Base-by-base conservation (phyloP, 805 yeast genomes). In the Metahyphopichia silvanorum region DNA sequence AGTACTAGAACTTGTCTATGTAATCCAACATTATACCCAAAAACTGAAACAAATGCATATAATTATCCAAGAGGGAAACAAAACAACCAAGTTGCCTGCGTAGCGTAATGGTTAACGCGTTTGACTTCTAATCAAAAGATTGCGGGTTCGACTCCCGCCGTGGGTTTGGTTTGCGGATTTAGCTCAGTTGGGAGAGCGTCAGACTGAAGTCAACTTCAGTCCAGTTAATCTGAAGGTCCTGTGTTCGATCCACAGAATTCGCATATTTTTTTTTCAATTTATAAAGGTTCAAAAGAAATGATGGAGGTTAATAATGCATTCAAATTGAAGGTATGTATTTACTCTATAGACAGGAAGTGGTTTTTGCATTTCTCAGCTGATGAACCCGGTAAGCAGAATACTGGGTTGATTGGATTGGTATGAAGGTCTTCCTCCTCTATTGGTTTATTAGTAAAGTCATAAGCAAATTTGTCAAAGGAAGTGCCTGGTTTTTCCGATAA, bases 241-340 rank as follows among this genome's bases (percentile, higher is more conserved):
- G 86, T 77, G 86, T 81, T 81, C 86, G 82, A 80, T 77, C 86
- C 86, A 77, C 86, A 78, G 76, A 74, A 72, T 59, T 71, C 77
- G 80, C 80, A 74, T 46, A 34, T 32, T 43, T 49, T 59, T 53
- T 50, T 25, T n/a, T n/a, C n/a, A n/a, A n/a, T n/a, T n/a, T n/a
- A n/a, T n/a, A n/a, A n/a, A n/a, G n/a, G n/a, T n/a, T 22, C 16
- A 10, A 17, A 7, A 7, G 19, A 8, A 9, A 13, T 15, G 22
- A 11, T 11, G 22, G 22, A 21, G 11, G 22, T 9, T 11, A 21
- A 11, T 9, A 11, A 11, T 21, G 10, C 11, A 21, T 9, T 11
- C 11, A 21, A 9, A 11, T 11, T 21, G 22, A 21, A 11, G 22
- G 10, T 11, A 21, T 9, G 22, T 24, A 7, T 24, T 14, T 9